Evolutionary conservation across 176 grass and related monocot genomes (phyloP).

Genomic region (Musa schizocarpa): DNA sequence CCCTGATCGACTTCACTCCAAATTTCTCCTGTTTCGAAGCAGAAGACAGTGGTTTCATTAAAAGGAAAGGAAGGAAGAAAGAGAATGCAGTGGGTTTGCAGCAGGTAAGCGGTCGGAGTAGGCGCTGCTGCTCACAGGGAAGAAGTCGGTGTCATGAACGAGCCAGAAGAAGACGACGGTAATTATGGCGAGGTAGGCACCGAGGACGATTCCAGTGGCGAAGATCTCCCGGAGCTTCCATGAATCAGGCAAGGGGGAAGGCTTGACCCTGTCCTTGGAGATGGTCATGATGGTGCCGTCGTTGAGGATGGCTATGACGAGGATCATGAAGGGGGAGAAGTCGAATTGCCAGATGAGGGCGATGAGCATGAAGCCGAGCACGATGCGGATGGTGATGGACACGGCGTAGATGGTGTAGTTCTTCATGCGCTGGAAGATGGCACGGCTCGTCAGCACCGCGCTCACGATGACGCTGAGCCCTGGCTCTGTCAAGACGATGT

Average conservation of each 20-base stretch:
- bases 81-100: neutral
- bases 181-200: constrained; percentile 81
- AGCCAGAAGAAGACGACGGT: constrained; percentile 91
- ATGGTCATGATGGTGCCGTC: constrained; percentile 99
- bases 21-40: constrained; percentile 19
- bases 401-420: constrained; percentile 99
- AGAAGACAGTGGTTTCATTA: constrained; percentile 15
- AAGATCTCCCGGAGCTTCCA: constrained; percentile 99
- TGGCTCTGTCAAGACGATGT: constrained; percentile 95
- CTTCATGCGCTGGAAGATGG: constrained; percentile 99
- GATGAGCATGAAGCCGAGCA: constrained; percentile 79
- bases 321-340: constrained; percentile 98
- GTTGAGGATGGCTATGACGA: constrained; percentile 92
- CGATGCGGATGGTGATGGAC: constrained; percentile 95
- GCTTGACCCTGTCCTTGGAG: constrained; percentile 96
- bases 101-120: too few species aligned
- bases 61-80: too few species aligned
- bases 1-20: constrained; percentile 29
- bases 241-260: constrained; percentile 79
- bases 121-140: constrained; percentile 27
- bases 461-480: constrained; percentile 97
- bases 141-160: constrained; percentile 70
- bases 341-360: constrained; percentile 94
- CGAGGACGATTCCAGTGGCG: constrained; percentile 81
- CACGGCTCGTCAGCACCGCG: constrained; percentile 77